These are phyloP conservation scores for Pleurotus sapidus DNA, from an alignment of 768 basidiomycete genomes.

Conservation along the genomic window DNA sequence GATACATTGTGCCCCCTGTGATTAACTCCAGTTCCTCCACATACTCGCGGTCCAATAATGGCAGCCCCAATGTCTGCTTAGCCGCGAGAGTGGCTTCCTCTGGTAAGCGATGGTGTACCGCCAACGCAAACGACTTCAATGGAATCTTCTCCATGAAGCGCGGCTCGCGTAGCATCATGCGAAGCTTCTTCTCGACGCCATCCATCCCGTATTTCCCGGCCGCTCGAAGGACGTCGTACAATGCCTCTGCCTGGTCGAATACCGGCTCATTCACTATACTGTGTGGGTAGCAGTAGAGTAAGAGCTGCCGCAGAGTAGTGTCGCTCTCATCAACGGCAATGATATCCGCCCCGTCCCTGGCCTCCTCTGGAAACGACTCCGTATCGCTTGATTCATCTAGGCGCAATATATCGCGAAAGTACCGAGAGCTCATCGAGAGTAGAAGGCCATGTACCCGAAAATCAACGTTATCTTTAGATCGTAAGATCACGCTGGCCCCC, in stretches of 20 bases:
- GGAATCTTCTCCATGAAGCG: slow-evolving; percentile 34
- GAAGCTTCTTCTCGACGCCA: slow-evolving; percentile 31
- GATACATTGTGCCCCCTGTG: slow-evolving; percentile 35
- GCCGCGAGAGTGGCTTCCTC: slow-evolving; percentile 31
- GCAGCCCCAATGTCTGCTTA: slow-evolving; percentile 28
- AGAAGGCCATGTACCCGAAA: slow-evolving; percentile 55
- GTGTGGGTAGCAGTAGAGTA: slow-evolving; percentile 48
- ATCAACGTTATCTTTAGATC: slow-evolving; percentile 48
- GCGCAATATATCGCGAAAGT: slow-evolving; percentile 55
- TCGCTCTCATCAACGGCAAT: slow-evolving; percentile 47
- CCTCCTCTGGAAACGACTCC: slow-evolving; percentile 30
- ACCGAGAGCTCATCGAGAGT: slow-evolving; percentile 52
- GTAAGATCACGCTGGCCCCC: slow-evolving; percentile 51
- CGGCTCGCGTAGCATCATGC: slow-evolving; percentile 24
- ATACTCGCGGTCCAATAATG: slow-evolving; percentile 18
- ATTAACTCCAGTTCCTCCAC: slow-evolving; percentile 39
- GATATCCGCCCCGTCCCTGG: slow-evolving; percentile 33
- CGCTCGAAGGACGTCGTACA: slow-evolving; percentile 40
- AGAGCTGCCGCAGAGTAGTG: slow-evolving; percentile 34
- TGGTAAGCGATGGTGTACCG: slow-evolving; percentile 36
- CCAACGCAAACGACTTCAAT: slow-evolving; percentile 40
- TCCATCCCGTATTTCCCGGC: slow-evolving; percentile 53
- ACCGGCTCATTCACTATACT: slow-evolving; percentile 25
- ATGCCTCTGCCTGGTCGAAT: slow-evolving; percentile 34
- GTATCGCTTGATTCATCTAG: slow-evolving; percentile 30